Base-by-base conservation (phyloP, 2,329 filamentous ascomycete species). In the Neonectria punicea region DNA sequence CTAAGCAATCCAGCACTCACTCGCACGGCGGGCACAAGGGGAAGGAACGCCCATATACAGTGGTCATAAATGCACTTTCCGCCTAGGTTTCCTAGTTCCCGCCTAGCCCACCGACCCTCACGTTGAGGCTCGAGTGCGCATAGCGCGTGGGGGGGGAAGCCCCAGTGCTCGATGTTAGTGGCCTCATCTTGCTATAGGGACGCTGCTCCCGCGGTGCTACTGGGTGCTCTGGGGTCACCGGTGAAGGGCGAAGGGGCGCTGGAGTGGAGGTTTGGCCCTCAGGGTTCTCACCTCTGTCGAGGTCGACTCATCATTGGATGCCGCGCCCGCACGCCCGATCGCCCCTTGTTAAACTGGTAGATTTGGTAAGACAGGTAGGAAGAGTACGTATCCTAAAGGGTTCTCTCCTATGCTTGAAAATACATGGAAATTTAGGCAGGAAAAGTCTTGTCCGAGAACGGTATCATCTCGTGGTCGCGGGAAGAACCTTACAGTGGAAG, bases 271-370 rank as follows among this genome's bases (percentile, higher is more conserved):
- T 56, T 39, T 74, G 69, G 69, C 72, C 72, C 67, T 74, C 72
- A 74, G 58, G 72, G 72, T 74, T 74, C 72, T 74, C 72, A 67
- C 61, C 61, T 65, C 51, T 18, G 51, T 67, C 63, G 53, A 59
- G 39, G 53, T 47, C 56, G 44, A 13, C 61, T 39, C 59, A 50
- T 59, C 47, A 73, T 74, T 73, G 70, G 71, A 62, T 58, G 43
- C 47, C 41, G 51, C 59, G 36, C n/a, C 54, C 50, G 13, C 25
- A 54, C 63, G 47, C 32, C 63, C 64, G 25, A 61, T 58, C 58
- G 62, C 56, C 69, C 67, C 34, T 36, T 5, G 34, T 25, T 36
- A 39, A 39, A 66, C 18, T 32, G 30, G 46, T 60, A 34, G 39
- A 43, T 43, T 32, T 54, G 55, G 50, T 55, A 44, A 63, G 61